Evolutionary conservation across 768 basidiomycete genomes (phyloP).

Genomic region (Serendipita sp.): DNA sequence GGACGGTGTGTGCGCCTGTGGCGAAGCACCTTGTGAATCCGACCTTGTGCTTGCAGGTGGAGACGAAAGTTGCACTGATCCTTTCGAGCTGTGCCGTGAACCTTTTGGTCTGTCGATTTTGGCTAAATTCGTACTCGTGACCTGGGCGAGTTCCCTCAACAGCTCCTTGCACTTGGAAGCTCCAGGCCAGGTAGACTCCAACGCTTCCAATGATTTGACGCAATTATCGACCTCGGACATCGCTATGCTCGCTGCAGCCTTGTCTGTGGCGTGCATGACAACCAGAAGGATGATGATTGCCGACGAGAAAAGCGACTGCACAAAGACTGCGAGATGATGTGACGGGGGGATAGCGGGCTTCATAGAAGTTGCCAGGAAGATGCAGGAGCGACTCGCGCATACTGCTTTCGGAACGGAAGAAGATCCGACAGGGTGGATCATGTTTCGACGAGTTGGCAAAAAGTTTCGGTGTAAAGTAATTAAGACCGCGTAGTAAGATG

Average conservation of each 20-base stretch:
- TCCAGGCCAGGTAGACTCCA: constrained; percentile 81
- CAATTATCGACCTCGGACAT: constrained; percentile 73
- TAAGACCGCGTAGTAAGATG: constrained; percentile 76
- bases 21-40: not conserved
- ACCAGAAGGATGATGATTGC: constrained; percentile 72
- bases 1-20: not conserved
- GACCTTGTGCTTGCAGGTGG: not conserved
- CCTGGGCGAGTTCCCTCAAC: constrained; percentile 12
- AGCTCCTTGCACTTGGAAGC: constrained; percentile 58
- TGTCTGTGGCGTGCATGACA: constrained; percentile 64
- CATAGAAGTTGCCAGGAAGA: constrained; percentile 70
- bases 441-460: constrained; percentile 46
- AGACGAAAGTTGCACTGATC: constrained; percentile 8
- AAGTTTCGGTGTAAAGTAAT: constrained; percentile 82
- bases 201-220: constrained; percentile 51
- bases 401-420: constrained; percentile 69
- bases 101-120: constrained; percentile 4
- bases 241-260: constrained; percentile 45
- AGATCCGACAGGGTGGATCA: constrained; percentile 34
- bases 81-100: constrained; percentile 6
- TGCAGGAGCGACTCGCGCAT: constrained; percentile 70
- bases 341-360: constrained; percentile 71
- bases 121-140: constrained; percentile 8
- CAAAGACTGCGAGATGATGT: constrained; percentile 77
- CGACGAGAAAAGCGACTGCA: constrained; percentile 78